Evolutionary conservation across 306 rosid genomes (phyloP), one percentile per base, ranked within the genome.

Genomic region (Oemleria cerasiformis): DNA sequence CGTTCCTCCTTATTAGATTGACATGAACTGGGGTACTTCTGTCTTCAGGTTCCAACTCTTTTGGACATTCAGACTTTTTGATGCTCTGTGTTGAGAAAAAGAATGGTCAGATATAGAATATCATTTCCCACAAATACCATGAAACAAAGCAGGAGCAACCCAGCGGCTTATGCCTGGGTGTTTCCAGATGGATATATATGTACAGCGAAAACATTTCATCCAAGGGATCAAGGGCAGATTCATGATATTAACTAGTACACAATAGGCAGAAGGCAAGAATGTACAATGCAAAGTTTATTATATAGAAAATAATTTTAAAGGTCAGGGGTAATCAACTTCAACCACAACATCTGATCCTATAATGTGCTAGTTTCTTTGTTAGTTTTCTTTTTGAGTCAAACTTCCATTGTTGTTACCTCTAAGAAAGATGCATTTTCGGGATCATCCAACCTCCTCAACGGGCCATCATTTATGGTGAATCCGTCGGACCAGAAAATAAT

Each of bases 401-500:
- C 25, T 58, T 43, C 15, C 43, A 72, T 50, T 45, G 47, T 56
- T 41, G 51, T 74, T 80, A 91, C 99, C 95, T 94, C 99, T 70
- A 94, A 76, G 85, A 91, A 91, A 42, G 92, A 42, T 19, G 97
- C 95, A 79, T 94, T 94, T 83, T 90, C 92, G 72, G 99, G 99
- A 83, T 94, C 97, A 6, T 94, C 99, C 95, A 94, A 72, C 38
- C 90, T 88, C 87, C 99, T 89, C 88, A 94, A 78, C 74, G 95
- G 97, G 39, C 99, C 97, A 65, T 89, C 99, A 73, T 91, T 84
- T 60, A 94, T 89, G 4, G 92, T 86, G 78, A 94, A 94, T 21
- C 99, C 99, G 57, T 94, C 82, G 72, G 87, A 79, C 99, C 97
- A 94, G 77, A 94, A 94, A 64, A 87, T 85, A 75, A 94, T 94